phyloP scores from a whole-genome alignment of 2,329 filamentous ascomycete genomes.

The Beauveria australis region DNA sequence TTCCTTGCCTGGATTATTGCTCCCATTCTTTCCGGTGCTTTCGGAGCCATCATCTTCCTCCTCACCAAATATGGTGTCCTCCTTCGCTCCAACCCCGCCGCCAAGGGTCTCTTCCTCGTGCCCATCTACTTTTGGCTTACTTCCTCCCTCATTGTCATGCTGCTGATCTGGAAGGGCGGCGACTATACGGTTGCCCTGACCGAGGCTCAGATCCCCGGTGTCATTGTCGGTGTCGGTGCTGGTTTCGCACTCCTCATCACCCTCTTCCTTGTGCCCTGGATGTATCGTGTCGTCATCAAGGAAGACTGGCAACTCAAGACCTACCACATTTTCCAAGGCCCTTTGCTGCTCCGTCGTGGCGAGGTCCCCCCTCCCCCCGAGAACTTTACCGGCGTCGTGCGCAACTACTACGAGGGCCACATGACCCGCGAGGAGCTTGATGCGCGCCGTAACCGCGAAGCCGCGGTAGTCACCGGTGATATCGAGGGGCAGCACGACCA shows the following conservation, averaged over 20 bases:
- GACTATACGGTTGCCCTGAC: conserved; percentile 38
- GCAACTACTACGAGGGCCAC: conserved; percentile 50
- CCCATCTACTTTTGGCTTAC: conserved; percentile 52
- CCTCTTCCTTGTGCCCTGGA: conserved; percentile 50
- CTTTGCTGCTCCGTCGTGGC: conserved; percentile 39
- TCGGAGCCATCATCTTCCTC: conserved; percentile 46
- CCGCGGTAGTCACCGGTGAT: conserved; percentile 15
- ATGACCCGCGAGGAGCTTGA: conserved; percentile 45
- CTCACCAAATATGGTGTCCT: conserved; percentile 50
- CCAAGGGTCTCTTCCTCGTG: conserved; percentile 42
- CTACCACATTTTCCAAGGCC: conserved; percentile 46
- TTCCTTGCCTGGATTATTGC: conserved; percentile 55
- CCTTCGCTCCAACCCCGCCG: conserved; percentile 42
- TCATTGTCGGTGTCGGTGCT: conserved; percentile 45
- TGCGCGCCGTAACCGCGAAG: conserved; percentile 25
- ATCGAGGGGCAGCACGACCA: conserved; percentile 17
- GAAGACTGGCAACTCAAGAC: conserved; percentile 52
- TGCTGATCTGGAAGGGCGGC: conserved; percentile 51
- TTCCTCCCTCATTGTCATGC: conserved; percentile 46
- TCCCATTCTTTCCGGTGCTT: conserved; percentile 44
- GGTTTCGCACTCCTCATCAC: conserved; percentile 40
- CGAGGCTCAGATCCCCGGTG: conserved; percentile 40
- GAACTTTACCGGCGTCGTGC: conserved; percentile 32
- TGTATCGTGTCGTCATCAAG: conserved; percentile 49
- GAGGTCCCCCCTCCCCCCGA: conserved; percentile 34